Base-by-base conservation (phyloP, 164 flowering plant species). In the Echeveria elegans region DNA sequence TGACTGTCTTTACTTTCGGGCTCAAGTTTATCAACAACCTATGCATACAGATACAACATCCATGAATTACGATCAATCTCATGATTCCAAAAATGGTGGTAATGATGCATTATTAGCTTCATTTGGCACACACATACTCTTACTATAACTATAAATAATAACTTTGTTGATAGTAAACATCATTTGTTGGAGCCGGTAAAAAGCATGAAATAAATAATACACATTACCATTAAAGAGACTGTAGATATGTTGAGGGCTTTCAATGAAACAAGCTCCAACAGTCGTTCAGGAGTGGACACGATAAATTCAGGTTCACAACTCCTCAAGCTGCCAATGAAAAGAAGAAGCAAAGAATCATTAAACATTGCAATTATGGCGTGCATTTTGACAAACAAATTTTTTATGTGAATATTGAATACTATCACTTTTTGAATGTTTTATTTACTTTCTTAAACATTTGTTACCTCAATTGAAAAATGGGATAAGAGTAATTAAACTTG, bases 221-320 rank as follows among this genome's bases (percentile, higher is more conserved):
- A 71, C 50, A 70, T 74, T 89, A 95, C 99, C 94, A 95, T 70
- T 31, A 86, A 76, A 26, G 90, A 85, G 62, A 87, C 79, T 6
- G 76, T 83, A 67, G 92, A 85, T 72, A 89, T 58, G 73, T 89
- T 88, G 70, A 92, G 59, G 43, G 93, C 90, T 72, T 83, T 79
- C 69, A 82, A 41, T 28, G 89, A 74, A 72, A 92, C 38, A 58
- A 94, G 93, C 82, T 94, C 90, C 78, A 79, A 68, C 70, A 95
- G 96, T 66, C 97, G 86, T 72, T 84, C 92, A 63, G 96, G 97
- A 18, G 97, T 92, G 16, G 96, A 77, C 15, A 95, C 77, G 69
- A 95, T 79, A 70, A 95, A 88, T 81, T 95, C 99, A n/a, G 97
- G 97, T 64, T 92, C 96, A 74, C 89, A 88, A 66, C 83, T 80